Percentiles rank a stretch among this genome's conserved stretches.
Evolutionary conservation across 2,329 filamentous ascomycete species (phyloP).

Genomic region (Bisporella sp.): DNA sequence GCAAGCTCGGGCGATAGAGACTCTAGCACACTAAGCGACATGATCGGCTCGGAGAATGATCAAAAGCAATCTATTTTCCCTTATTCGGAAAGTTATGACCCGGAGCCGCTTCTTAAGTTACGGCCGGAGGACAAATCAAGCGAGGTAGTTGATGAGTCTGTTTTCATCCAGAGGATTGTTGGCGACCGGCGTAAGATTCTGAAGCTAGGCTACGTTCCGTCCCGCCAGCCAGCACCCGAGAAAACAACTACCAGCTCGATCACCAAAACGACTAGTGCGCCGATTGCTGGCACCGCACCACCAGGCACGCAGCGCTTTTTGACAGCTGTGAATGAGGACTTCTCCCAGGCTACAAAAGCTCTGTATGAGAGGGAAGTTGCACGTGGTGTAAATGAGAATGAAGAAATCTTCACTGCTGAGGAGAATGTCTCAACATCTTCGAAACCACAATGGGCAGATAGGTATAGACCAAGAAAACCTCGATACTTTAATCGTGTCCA

Average conservation of each 20-base stretch:
- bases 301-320: conserved; percentile 63
- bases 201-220: conserved; percentile 63
- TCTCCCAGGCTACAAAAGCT: conserved; percentile 79
- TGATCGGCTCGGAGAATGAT: conserved; percentile 7
- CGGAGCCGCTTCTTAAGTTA: conserved; percentile 59
- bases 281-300: conserved; percentile 36
- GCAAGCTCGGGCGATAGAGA: conserved; percentile 3
- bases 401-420: conserved; percentile 91
- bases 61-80: conserved; percentile 24
- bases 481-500: conserved; percentile 97
- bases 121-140: conserved; percentile 55
- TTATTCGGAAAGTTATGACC: conserved; percentile 47
- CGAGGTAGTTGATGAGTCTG: conserved; percentile 48
- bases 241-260: conserved; percentile 26
- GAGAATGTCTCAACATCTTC: conserved; percentile 62
- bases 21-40: background rate
- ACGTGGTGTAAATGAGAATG: conserved; percentile 83
- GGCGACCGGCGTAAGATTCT: conserved; percentile 53
- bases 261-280: conserved; percentile 26
- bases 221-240: conserved; percentile 36
- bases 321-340: conserved; percentile 64
- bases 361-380: conserved; percentile 91
- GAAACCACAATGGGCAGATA: conserved; percentile 72
- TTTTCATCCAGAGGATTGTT: conserved; percentile 49
- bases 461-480: conserved; percentile 85